Percentiles rank a stretch among this genome's conserved stretches.
Conservation (phyloP, 1,284 basidiomycete species). For the Rhizoctonia solani region DNA sequence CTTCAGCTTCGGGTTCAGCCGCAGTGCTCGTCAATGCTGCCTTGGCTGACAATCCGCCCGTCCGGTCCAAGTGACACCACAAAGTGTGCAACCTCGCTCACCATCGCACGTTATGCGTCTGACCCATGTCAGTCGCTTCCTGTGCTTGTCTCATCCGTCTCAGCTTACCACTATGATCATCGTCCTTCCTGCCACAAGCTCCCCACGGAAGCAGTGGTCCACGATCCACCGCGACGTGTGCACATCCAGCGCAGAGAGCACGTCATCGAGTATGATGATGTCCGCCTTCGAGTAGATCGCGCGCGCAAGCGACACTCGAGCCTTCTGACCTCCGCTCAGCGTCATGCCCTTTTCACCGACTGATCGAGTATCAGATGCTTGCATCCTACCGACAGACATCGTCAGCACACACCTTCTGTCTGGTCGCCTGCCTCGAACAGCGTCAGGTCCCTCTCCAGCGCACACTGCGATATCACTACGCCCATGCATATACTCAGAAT, state of each 20-base stretch:
- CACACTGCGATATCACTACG: conserved; percentile 48
- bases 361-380: no score
- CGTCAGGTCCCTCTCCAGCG: conserved; percentile 49
- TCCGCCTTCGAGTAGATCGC: no score
- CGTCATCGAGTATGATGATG: no score
- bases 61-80: conserved; percentile 62
- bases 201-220: conserved; percentile 71
- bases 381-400: no score
- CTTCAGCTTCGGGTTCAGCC: no score
- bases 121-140: conserved; percentile 31
- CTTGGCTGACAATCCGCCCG: conserved; percentile 56
- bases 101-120: conserved; percentile 75
- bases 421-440: conserved; percentile 64
- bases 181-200: conserved; percentile 69
- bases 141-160: background rate
- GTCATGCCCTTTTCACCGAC: conserved; percentile 69
- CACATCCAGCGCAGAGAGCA: conserved; percentile 53
- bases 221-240: conserved; percentile 78
- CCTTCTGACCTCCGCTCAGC: conserved; percentile 74
- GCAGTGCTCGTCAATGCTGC: conserved; percentile 53
- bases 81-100: conserved; percentile 64
- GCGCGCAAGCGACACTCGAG: no score
- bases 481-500: no score
- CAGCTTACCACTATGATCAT: conserved; percentile 70
- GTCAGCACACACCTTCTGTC: conserved; percentile 60